Base-by-base conservation (phyloP, 495 filamentous ascomycete genomes). In the Oleoguttula mirabilis region DNA sequence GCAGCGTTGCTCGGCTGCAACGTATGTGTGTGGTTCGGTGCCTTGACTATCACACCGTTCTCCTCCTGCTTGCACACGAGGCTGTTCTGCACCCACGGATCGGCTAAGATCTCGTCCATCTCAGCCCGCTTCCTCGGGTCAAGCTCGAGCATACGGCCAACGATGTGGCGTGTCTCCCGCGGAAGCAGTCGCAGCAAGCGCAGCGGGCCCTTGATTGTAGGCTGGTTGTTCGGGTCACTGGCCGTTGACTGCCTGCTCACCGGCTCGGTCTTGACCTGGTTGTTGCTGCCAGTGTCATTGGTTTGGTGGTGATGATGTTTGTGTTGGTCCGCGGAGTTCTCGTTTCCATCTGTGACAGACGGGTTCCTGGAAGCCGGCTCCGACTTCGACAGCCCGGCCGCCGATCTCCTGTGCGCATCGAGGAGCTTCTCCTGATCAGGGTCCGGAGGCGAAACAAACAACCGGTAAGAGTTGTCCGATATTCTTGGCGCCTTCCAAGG, bases 401-500 rank as follows among this genome's bases (percentile, higher is more conserved):
- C 57, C 43, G 17, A 68, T 10, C 36, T 43, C 11, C 49, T 27
- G 8, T 47, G 43, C 1, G 31, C 45, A 8, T 48, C 45, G 7
- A 53, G 42, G 6, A 44, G 22, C 17, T 25, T 40, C 6, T 53
- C 50, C 28, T 55, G 52, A 16, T 51, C 52, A 1, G 52, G 52
- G 36, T 79, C 74, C 1, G 90, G 84, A 11, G 79, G 68, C 7
- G 88, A 72, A 16, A 87, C 77, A 53, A 99, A 99, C 6, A 96
- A 75, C 48, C 84, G 83, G 63, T 84, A 99, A 0, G 88, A 94
- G 58, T 88, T 94, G 63, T 99, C 90, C 10, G 79, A 82, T 54
- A 88, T 66, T 23, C 88, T 77, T 15, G 90, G 90, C 24, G 86
- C 77, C 66, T 99, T 99, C 90, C 90, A 99, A 0, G 92, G 90